A percentile compares a stretch with the other conserved stretches of the same genome.
phyloP scores from a whole-genome alignment of 2,329 filamentous ascomycete species.

The Xylariaceae sp. region DNA sequence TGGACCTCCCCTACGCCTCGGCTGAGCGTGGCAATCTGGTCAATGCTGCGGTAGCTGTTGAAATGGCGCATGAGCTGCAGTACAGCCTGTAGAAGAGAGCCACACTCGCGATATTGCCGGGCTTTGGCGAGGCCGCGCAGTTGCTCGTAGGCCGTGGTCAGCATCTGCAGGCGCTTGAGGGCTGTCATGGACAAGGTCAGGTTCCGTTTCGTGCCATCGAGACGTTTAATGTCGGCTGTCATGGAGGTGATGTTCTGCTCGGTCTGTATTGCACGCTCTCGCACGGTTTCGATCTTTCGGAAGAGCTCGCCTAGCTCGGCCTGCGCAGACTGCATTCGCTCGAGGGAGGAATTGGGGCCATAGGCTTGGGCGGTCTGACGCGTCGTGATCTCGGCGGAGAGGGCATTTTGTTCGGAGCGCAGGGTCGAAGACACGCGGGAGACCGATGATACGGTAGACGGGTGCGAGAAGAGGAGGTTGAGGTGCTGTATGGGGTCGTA shows the following conservation, averaged over 20 bases:
- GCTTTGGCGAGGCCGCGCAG: slow-evolving; percentile 76
- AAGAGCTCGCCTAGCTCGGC: slow-evolving; percentile 86
- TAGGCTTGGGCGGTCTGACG: slow-evolving; percentile 77
- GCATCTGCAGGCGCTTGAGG: slow-evolving; percentile 93
- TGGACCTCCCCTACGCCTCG: slow-evolving; percentile 92
- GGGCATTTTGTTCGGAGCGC: slow-evolving; percentile 71
- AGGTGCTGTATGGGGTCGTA: slow-evolving; percentile 93
- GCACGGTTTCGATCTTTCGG: slow-evolving; percentile 89
- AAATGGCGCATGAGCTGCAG: slow-evolving; percentile 98
- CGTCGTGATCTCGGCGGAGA: slow-evolving; percentile 71
- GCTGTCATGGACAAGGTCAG: slow-evolving; percentile 97
- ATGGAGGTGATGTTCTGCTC: slow-evolving; percentile 96
- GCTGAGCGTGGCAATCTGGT: slow-evolving; percentile 92
- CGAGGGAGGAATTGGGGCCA: slow-evolving; percentile 80
- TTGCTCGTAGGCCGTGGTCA: slow-evolving; percentile 98
- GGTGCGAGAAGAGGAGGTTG: slow-evolving; percentile 88
- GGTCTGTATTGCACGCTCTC: slow-evolving; percentile 82
- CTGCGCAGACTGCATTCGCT: slow-evolving; percentile 88
- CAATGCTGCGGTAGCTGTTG: slow-evolving; percentile 95
- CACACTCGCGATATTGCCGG: slow-evolving; percentile 91
- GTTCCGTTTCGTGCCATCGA: slow-evolving; percentile 95
- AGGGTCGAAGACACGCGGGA: slow-evolving; percentile 70
- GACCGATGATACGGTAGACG: slow-evolving; percentile 77
- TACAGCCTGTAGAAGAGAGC: slow-evolving; percentile 88
- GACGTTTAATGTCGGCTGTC: slow-evolving; percentile 96